Evolutionary conservation across 108 stramenopile genomes (phyloP).

Genomic region (Cyclotella choctawhatcheeana): DNA sequence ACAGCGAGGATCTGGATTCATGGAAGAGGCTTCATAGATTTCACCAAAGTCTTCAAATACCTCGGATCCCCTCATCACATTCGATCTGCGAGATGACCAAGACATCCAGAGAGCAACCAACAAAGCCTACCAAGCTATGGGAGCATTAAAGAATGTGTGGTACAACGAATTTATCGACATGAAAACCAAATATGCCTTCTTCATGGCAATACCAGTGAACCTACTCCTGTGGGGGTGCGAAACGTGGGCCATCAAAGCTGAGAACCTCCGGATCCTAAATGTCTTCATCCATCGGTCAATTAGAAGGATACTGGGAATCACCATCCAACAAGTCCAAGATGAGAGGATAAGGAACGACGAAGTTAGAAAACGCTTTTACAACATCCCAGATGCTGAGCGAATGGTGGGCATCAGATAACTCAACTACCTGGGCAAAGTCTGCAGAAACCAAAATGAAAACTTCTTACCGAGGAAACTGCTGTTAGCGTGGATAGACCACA

Average conservation of each 20-base stretch:
- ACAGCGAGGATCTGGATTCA: neutral
- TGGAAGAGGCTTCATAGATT: neutral
- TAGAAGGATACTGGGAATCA: neutral
- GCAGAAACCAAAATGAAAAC: neutral
- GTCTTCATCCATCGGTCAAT: neutral
- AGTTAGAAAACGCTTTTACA: neutral
- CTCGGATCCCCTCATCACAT: neutral
- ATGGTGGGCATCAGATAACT: neutral
- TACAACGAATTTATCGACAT: neutral
- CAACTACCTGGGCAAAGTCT: neutral
- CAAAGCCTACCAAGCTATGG: slow-evolving; percentile 4
- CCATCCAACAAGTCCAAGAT: neutral
- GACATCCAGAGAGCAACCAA: neutral
- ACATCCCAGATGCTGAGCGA: neutral
- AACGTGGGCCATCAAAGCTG: neutral
- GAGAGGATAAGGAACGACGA: neutral
- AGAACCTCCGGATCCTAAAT: neutral
- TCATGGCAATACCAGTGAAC: neutral
- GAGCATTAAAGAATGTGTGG: neutral
- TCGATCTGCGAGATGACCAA: neutral
- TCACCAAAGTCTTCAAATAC: neutral
- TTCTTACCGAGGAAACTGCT: neutral
- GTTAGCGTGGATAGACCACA: neutral
- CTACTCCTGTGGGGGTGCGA: neutral
- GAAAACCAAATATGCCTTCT: neutral